Base-by-base conservation (phyloP, 2,329 filamentous ascomycete species). In the Phaeosphaeriaceae sp. region DNA sequence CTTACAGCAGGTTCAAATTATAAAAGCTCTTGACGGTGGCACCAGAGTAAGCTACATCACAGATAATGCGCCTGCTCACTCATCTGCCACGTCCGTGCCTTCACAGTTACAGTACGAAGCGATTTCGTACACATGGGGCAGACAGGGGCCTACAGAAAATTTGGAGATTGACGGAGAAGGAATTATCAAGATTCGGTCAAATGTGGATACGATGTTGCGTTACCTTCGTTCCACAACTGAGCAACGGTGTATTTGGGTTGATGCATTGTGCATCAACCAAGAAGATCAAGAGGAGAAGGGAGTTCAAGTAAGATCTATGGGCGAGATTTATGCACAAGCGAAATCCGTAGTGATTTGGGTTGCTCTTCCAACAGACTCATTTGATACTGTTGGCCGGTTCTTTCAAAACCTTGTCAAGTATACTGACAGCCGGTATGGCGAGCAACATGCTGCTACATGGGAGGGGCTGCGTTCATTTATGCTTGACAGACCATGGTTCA, bases 221-320 rank as follows among this genome's bases (percentile, higher is more conserved):
- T 21, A 44, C 12, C 42, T 44, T 32, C 42, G 42, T 11, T 30
- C 33, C 4, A 28, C 32, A 4, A 17, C 20, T 20, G 20, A 23
- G 42, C 42, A 36, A 20, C 13, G 42, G 21, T 29, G 42, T 15
- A 5, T 44, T 13, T 44, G 42, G 42, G 37, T 44, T 28, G 42
- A 44, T 20, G 42, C 42, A 3, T 29, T 44, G 21, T 44, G 42
- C 26, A 44, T 37, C 42, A 44, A 44, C 16, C 42, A 44, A 16
- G 18, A 34, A 16, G 42, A 44, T 13, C n/a, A 20, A 16, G n/a
- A 30, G 18, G 42, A 44, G n/a, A 36, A 44, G 29, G 20, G n/a
- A 13, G 20, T n/a, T 6, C 42, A 44, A 37, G 42, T 44, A 9
- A 28, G 29, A 6, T 37, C 29, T 17, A 44, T 44, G 42, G 42